phyloP scores from a whole-genome alignment of 1,284 basidiomycete genomes.

The Mycena sp. region DNA sequence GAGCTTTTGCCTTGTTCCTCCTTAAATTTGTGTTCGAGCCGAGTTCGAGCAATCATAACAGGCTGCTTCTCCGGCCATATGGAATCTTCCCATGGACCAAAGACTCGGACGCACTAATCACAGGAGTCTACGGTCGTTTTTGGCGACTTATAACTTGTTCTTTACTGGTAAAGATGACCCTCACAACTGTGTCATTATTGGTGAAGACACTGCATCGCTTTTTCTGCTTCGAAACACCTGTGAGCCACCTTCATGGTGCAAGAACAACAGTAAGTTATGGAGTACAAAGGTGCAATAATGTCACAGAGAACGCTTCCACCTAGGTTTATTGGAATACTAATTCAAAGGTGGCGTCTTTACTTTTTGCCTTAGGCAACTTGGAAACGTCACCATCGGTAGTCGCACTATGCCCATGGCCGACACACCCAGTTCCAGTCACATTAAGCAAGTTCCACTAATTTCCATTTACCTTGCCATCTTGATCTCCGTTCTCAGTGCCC shows the following conservation, averaged over 20 bases:
- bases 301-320: slow-evolving; percentile 9
- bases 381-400: slow-evolving; percentile 62
- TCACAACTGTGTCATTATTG: slow-evolving; percentile 72
- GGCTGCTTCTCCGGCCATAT: slow-evolving; percentile 50
- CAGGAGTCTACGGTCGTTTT: slow-evolving; percentile 44
- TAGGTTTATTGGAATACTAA: slow-evolving; percentile 62
- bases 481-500: slow-evolving; percentile 53
- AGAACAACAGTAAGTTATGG: slow-evolving; percentile 60
- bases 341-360: slow-evolving; percentile 64
- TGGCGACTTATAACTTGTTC: slow-evolving; percentile 56
- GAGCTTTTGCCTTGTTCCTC: too few species aligned
- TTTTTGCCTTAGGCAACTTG: slow-evolving; percentile 71
- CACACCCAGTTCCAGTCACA: slow-evolving; percentile 56
- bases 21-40: too few species aligned
- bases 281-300: slow-evolving; percentile 12
- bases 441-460: slow-evolving; percentile 50
- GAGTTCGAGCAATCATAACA: slow-evolving; percentile 19
- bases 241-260: slow-evolving; percentile 49
- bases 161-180: slow-evolving; percentile 77
- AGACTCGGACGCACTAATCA: slow-evolving; percentile 59
- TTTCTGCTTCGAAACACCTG: slow-evolving; percentile 71
- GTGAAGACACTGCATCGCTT: slow-evolving; percentile 69
- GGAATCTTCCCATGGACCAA: slow-evolving; percentile 60
- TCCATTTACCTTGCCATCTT: background rate
- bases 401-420: slow-evolving; percentile 65